Percentiles rank a stretch among this genome's conserved stretches.
Evolutionary conservation across 176 grass and related monocot species (phyloP).

Genomic region (Carex parvula): DNA sequence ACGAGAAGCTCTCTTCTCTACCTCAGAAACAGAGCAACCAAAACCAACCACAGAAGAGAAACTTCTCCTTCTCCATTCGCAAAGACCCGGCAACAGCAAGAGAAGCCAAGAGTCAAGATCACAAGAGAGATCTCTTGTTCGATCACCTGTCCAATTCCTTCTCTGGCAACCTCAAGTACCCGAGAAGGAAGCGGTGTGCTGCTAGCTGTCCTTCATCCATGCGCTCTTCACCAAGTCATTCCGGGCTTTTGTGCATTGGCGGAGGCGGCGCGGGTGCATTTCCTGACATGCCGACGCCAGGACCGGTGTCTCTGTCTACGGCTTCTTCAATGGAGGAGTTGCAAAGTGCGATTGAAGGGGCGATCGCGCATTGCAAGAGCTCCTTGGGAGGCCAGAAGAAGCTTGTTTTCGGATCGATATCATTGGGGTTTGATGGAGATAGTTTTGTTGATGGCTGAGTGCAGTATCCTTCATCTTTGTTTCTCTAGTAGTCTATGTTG

Average conservation of each 20-base stretch:
- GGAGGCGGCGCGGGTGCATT: conserved; percentile 51
- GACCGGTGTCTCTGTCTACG: conserved; percentile 45
- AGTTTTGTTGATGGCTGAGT: background rate
- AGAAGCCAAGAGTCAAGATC: background rate
- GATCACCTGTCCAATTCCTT: conserved; percentile 66
- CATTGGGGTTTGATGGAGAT: conserved; percentile 12
- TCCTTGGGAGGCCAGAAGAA: conserved; percentile 40
- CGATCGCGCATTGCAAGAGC: conserved; percentile 58
- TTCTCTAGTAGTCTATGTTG: background rate
- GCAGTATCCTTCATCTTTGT: background rate
- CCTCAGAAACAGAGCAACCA: conserved; percentile 47
- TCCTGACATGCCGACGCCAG: conserved; percentile 37
- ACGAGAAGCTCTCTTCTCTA: conserved; percentile 81
- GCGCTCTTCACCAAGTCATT: conserved; percentile 91
- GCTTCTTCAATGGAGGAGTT: conserved; percentile 62
- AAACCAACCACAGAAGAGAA: conserved; percentile 52
- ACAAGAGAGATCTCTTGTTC: conserved; percentile 11
- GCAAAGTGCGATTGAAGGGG: conserved; percentile 49
- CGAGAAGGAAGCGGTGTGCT: conserved; percentile 62
- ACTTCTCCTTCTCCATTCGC: conserved; percentile 90
- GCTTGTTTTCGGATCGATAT: background rate
- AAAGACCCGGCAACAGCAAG: conserved; percentile 40
- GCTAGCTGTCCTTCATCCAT: conserved; percentile 96
- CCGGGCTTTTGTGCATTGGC: conserved; percentile 59
- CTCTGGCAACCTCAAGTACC: conserved; percentile 85